phyloP scores from a whole-genome alignment of 2,329 filamentous ascomycete genomes.

The Aureobasidium mangrovei region DNA sequence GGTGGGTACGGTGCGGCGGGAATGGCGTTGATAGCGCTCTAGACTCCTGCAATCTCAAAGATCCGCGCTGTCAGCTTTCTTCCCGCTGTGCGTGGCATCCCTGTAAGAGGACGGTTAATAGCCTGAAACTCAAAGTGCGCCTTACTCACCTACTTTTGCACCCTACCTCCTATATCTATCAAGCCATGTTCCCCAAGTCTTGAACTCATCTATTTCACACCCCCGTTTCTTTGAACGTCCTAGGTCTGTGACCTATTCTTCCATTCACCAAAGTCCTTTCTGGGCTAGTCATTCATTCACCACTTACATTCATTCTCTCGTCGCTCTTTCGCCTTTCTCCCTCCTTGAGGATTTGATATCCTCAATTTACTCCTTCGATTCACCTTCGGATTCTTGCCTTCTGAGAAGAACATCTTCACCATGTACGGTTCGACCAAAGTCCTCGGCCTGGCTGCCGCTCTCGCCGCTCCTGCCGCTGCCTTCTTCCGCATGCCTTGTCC shows the following conservation, averaged over 20 bases:
- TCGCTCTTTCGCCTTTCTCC: background rate
- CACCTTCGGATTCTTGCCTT: background rate
- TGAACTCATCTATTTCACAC: constrained; percentile 4
- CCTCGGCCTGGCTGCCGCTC: constrained; percentile 16
- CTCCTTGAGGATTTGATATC: constrained; percentile 12
- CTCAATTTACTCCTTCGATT: background rate
- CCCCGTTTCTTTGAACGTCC: constrained; percentile 4
- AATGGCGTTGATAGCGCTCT: constrained; percentile 12
- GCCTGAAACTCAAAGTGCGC: constrained; percentile 9
- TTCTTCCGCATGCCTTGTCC: constrained; percentile 64
- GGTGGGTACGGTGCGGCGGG: constrained; percentile 6
- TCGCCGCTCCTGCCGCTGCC: constrained; percentile 44
- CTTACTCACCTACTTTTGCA: constrained; percentile 6
- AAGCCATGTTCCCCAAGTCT: constrained; percentile 6
- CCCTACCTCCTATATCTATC: constrained; percentile 11
- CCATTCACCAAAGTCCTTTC: background rate
- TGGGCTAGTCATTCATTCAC: constrained; percentile 3
- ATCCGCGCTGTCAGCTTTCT: constrained; percentile 13
- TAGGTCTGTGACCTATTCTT: constrained; percentile 15
- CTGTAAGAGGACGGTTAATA: constrained; percentile 3
- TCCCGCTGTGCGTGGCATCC: background rate
- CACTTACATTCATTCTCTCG: constrained; percentile 1
- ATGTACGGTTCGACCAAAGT: constrained; percentile 15
- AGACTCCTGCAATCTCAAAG: constrained; percentile 12
- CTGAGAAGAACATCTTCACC: background rate